phyloP scores from a whole-genome alignment of 2,329 filamentous ascomycete species.

The Alternaria brassicae region DNA sequence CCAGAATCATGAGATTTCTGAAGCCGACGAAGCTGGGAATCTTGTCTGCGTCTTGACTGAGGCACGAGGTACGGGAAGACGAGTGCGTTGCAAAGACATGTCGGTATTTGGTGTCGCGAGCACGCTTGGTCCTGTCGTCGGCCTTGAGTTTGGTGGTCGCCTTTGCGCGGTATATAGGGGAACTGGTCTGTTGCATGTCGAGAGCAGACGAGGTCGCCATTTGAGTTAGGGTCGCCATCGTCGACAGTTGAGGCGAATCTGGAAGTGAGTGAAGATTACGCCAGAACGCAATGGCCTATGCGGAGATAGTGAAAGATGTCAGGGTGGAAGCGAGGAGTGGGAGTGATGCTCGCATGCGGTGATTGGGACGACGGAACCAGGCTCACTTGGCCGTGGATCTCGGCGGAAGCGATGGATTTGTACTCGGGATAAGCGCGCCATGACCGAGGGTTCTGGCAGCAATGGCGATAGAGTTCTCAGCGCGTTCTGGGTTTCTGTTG shows the following conservation, averaged over 20 bases:
- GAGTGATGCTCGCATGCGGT: conserved; percentile 23
- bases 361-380: conserved; percentile 27
- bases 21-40: conserved; percentile 91
- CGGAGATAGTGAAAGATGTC: conserved; percentile 1
- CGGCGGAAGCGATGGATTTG: conserved; percentile 12
- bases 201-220: conserved; percentile 33
- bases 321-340: conserved; percentile 13
- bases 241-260: conserved; percentile 1
- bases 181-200: conserved; percentile 28
- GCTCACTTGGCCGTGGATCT: conserved; percentile 24
- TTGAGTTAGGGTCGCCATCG: conserved; percentile 45
- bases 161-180: conserved; percentile 36
- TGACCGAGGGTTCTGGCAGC: conserved; percentile 18
- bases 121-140: conserved; percentile 27
- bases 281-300: conserved; percentile 12
- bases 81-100: conserved; percentile 91
- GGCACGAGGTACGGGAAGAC: conserved; percentile 72
- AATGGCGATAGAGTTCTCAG: conserved; percentile 19
- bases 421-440: conserved; percentile 13
- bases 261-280: conserved; percentile 5
- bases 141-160: conserved; percentile 25
- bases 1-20: conserved; percentile 93
- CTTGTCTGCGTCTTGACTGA: conserved; percentile 80
- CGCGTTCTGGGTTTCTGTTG: conserved; percentile 25
- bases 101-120: conserved; percentile 71